Evolutionary conservation across 2,329 filamentous ascomycete genomes (phyloP).

Genomic region (Paradendryphiella salina): DNA sequence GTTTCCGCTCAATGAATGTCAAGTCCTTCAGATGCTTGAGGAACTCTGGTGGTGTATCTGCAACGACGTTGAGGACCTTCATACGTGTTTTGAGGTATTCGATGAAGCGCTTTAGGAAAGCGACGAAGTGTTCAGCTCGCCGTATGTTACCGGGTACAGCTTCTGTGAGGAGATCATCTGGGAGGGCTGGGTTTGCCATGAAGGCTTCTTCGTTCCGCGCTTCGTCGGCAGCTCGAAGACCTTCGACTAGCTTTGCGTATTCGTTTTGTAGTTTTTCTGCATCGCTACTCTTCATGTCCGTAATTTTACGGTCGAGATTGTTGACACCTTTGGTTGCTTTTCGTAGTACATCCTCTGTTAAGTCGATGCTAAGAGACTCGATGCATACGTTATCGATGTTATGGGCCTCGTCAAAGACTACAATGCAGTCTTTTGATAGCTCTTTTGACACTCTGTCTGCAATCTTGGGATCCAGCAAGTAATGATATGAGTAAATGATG

Average conservation of each 20-base stretch:
- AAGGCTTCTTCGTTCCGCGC: constrained; percentile 92
- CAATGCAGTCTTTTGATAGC: constrained; percentile 95
- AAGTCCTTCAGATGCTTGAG: constrained; percentile 89
- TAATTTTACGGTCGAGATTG: constrained; percentile 87
- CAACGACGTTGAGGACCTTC: constrained; percentile 97
- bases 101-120: constrained; percentile 94
- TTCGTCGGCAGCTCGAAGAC: constrained; percentile 83
- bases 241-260: constrained; percentile 93
- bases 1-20: constrained; percentile 97
- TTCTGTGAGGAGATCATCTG: constrained; percentile 91
- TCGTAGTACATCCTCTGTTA: constrained; percentile 90
- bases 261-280: constrained; percentile 92
- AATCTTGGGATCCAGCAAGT: constrained; percentile 96
- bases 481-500: constrained; percentile 99
- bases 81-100: constrained; percentile 97
- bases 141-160: constrained; percentile 96
- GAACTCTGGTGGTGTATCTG: constrained; percentile 93
- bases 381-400: constrained; percentile 99
- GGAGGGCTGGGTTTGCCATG: constrained; percentile 93
- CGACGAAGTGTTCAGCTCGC: constrained; percentile 91
- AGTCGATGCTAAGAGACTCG: constrained; percentile 92
- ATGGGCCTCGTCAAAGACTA: constrained; percentile 98
- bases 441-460: constrained; percentile 94
- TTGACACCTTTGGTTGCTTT: constrained; percentile 88
- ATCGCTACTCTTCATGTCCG: constrained; percentile 94